Conservation (phyloP, 108 stramenopile genomes). For the Craspedostauros australis region DNA sequence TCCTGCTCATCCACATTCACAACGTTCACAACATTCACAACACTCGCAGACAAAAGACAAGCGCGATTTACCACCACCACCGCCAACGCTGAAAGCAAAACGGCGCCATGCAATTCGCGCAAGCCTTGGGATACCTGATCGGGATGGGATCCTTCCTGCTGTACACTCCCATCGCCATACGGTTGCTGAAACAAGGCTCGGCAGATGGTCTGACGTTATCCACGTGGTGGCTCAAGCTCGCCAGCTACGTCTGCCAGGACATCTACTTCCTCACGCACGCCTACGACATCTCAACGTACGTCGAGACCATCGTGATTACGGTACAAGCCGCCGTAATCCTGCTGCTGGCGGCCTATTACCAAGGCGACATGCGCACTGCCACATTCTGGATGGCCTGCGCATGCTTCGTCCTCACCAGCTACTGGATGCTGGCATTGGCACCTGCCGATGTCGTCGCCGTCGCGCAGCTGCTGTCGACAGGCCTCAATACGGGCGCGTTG, state of each 20-base stretch:
- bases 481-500: constrained; percentile 31
- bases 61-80: too few species aligned
- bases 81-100: too few species aligned
- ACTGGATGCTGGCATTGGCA: too few species aligned
- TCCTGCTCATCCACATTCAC: too few species aligned
- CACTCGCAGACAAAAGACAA: too few species aligned
- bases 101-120: too few species aligned
- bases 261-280: constrained; percentile 24
- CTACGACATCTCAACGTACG: constrained; percentile 33
- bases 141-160: constrained; percentile 38
- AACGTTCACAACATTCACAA: too few species aligned
- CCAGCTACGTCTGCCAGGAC: constrained; percentile 28
- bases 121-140: constrained; percentile 44
- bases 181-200: constrained; percentile 21
- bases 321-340: constrained; percentile 30
- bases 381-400: constrained; percentile 1
- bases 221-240: constrained; percentile 45
- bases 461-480: constrained; percentile 31
- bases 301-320: constrained; percentile 41
- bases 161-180: constrained; percentile 51
- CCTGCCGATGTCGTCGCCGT: constrained; percentile 13
- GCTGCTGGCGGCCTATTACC: constrained; percentile 26
- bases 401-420: too few species aligned
- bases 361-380: constrained; percentile 7
- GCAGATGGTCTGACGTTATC: constrained; percentile 37